These are phyloP conservation scores for Melocanna baccifera DNA, from an alignment of 176 grass and related monocot genomes.

Conservation along the genomic window DNA sequence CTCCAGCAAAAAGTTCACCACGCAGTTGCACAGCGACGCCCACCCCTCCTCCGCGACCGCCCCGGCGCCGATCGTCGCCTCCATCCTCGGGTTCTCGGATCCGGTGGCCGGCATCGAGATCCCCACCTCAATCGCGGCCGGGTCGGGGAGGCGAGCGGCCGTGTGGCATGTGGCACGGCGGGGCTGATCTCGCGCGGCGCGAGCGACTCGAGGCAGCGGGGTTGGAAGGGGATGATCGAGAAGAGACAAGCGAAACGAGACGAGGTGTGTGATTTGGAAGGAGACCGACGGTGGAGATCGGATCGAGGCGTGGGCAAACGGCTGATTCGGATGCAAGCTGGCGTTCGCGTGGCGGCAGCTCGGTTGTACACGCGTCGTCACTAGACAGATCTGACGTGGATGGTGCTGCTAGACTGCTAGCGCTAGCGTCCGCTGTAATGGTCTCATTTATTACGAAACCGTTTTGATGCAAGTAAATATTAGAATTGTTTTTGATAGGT, in stretches of 20 bases:
- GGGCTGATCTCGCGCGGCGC: slow-evolving; percentile 34
- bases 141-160: neutral
- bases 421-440: too few species aligned
- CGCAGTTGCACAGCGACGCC: slow-evolving; percentile 95
- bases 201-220: neutral
- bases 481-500: too few species aligned
- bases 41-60: slow-evolving; percentile 60
- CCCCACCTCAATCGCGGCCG: neutral
- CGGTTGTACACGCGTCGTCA: neutral
- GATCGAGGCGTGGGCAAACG: neutral
- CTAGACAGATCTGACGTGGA: too few species aligned
- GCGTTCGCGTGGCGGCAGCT: neutral
- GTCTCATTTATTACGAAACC: too few species aligned
- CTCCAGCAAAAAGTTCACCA: slow-evolving; percentile 93
- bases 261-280: neutral
- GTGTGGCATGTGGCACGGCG: neutral
- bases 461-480: too few species aligned
- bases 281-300: neutral
- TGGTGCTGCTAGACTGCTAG: too few species aligned
- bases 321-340: neutral
- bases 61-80: slow-evolving; percentile 12
- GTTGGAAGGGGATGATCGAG: neutral
- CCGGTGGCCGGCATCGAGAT: neutral
- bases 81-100: slow-evolving; percentile 8
- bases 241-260: neutral